Base-by-base conservation (phyloP, 345 rosid genomes). In the Boechera divaricarpa region DNA sequence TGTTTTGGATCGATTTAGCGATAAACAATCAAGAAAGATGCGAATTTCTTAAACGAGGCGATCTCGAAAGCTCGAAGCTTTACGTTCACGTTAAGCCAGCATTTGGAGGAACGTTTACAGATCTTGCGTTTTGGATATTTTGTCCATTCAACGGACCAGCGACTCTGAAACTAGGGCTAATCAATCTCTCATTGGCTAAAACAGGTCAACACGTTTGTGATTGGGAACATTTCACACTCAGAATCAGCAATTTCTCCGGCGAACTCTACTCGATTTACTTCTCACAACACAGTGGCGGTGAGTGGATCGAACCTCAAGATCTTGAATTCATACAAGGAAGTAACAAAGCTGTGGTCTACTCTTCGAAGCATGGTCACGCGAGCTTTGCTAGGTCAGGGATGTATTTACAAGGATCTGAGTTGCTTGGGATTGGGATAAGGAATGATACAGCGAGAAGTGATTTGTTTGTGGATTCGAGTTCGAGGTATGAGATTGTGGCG, bases 131-230 rank as follows among this genome's bases (percentile, higher is more conserved):
- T 88, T 92, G 98, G 98, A 83, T 92, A 4, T 92, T 90, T 59
- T 94, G 87, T 72, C 97, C 98, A 33, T 92, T 90, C 72, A 94
- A 94, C 36, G 98, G 98, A n/a, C 98, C 95, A 56, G 95, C 86
- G 35, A 89, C 87, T 18, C 79, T 94, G 35, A 92, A 92, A 69
- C 57, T 88, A 12, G 95, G 95, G 63, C 35, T 78, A 0, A 2
- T 85, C 66, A 87, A 69, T 39, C 2, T 87, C 62, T 7, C 88
- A 11, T 77, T 94, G 15, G 73, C 84, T 78, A 85, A 80, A 77
- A 84, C 86, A 11, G 97, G 98, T 8, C 93, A 90, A 81, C 98
- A 90, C 70, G 88, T 92, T 10, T 88, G 97, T n/a, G 98, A 94
- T 26, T 92, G 94, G 98, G 98, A 94, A 73, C 98, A 94, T 78